Conservation (phyloP, 345 rosid species). For the Heritiera littoralis region DNA sequence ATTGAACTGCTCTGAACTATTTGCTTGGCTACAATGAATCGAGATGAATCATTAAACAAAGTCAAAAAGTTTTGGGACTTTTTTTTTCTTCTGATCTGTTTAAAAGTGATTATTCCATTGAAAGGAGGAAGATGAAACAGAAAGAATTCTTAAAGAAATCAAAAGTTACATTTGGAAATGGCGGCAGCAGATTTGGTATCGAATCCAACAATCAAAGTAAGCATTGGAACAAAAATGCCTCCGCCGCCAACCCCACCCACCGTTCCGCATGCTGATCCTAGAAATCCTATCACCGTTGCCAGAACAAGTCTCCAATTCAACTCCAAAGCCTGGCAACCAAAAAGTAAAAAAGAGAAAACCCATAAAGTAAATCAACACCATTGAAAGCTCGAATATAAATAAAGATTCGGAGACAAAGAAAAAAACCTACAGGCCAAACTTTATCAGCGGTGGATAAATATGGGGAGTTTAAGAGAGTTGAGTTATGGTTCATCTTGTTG, state of each 20-base stretch:
- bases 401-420: neutral
- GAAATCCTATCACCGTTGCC: conserved; percentile 80
- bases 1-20: neutral
- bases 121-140: neutral
- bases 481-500: conserved; percentile 9
- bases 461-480: conserved; percentile 17
- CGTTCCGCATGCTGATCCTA: conserved; percentile 92
- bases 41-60: neutral
- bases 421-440: conserved; percentile 78
- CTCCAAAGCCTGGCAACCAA: conserved; percentile 54
- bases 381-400: neutral
- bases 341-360: neutral
- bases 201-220: conserved; percentile 81
- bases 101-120: neutral
- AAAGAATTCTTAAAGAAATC: neutral
- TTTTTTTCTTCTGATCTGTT: neutral
- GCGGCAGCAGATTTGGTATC: conserved; percentile 98
- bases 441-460: conserved; percentile 25
- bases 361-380: neutral
- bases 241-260: conserved; percentile 99
- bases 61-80: neutral
- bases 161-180: conserved; percentile 75
- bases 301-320: conserved; percentile 63
- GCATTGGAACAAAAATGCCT: conserved; percentile 97
- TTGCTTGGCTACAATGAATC: neutral